A percentile compares a stretch with the other conserved stretches of the same genome.
These are phyloP conservation scores for Phytopythium ostracodes DNA, from an alignment of 352 stramenopile species.

Conservation along the genomic window DNA sequence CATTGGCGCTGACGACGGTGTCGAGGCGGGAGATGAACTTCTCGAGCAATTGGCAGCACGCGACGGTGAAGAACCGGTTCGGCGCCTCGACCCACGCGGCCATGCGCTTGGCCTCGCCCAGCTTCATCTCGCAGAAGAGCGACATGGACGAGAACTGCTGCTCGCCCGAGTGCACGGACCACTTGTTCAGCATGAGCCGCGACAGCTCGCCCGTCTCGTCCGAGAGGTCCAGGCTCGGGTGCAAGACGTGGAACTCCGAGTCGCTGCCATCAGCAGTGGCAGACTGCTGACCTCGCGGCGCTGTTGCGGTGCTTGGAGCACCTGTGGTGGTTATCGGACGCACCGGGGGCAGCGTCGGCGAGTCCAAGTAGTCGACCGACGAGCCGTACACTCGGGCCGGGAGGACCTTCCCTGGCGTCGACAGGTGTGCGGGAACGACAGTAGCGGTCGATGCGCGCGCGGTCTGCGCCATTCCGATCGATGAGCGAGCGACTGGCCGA, in stretches of 20 bases:
- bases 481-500: conserved; percentile 3
- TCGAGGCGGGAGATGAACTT: conserved; percentile 49
- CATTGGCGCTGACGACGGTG: conserved; percentile 5
- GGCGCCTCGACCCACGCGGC: conserved; percentile 62
- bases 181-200: conserved; percentile 56
- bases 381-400: conserved; percentile 25
- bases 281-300: neutral
- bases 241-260: conserved; percentile 50
- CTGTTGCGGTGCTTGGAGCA: conserved; percentile 2
- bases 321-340: conserved; percentile 10
- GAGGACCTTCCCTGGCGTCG: conserved; percentile 15
- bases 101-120: conserved; percentile 74
- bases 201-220: conserved; percentile 60
- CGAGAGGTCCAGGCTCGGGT: conserved; percentile 47
- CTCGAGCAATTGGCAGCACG: conserved; percentile 62
- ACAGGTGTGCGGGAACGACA: neutral
- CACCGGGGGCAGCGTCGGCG: conserved; percentile 31
- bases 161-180: conserved; percentile 56
- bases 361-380: conserved; percentile 30
- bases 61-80: conserved; percentile 71
- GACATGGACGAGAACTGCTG: conserved; percentile 54
- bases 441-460: neutral
- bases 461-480: neutral
- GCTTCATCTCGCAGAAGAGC: conserved; percentile 78
- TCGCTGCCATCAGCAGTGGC: neutral